These are phyloP conservation scores for Fibroporia radiculosa DNA, from an alignment of 768 basidiomycete species.

Conservation along the genomic window DNA sequence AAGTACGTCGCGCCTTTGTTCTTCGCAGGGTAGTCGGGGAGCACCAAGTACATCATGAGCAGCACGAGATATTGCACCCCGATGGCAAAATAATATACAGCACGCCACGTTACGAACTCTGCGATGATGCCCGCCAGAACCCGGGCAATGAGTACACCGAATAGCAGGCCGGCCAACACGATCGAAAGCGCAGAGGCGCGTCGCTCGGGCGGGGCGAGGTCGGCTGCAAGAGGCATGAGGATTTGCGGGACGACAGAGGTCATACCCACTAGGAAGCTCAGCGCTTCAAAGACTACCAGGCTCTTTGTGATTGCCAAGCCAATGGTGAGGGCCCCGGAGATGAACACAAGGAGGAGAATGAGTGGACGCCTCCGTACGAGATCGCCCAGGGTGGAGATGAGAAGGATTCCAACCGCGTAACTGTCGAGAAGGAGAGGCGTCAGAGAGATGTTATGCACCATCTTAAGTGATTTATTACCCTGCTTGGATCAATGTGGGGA, in stretches of 20 bases:
- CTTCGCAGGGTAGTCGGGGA: slow-evolving; percentile 85
- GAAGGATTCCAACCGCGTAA: slow-evolving; percentile 29
- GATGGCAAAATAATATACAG: slow-evolving; percentile 73
- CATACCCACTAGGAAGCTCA: slow-evolving; percentile 67
- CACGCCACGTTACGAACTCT: slow-evolving; percentile 62
- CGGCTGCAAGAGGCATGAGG: slow-evolving; percentile 67
- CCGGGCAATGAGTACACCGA: slow-evolving; percentile 69
- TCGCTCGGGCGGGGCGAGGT: slow-evolving; percentile 68
- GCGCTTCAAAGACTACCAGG: slow-evolving; percentile 51
- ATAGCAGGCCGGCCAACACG: slow-evolving; percentile 53
- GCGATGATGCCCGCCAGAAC: slow-evolving; percentile 72
- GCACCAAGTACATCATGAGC: slow-evolving; percentile 47
- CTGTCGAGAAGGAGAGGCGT: slow-evolving; percentile 7
- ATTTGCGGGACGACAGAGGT: slow-evolving; percentile 72
- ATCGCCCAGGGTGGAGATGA: slow-evolving; percentile 81
- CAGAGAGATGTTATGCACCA: background rate
- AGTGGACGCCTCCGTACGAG: slow-evolving; percentile 70
- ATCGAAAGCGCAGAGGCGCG: slow-evolving; percentile 74
- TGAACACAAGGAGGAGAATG: slow-evolving; percentile 46
- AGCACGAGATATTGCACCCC: slow-evolving; percentile 59
- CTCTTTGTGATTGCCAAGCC: slow-evolving; percentile 59
- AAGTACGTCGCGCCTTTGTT: slow-evolving; percentile 57
- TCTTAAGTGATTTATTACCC: slow-evolving; percentile 37
- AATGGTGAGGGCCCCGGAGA: slow-evolving; percentile 55
- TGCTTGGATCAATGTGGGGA: slow-evolving; percentile 61